A percentile compares a stretch with the other conserved stretches of the same genome.
Evolutionary conservation across 768 basidiomycete species (phyloP).

Genomic region (Termitomyces sp.): DNA sequence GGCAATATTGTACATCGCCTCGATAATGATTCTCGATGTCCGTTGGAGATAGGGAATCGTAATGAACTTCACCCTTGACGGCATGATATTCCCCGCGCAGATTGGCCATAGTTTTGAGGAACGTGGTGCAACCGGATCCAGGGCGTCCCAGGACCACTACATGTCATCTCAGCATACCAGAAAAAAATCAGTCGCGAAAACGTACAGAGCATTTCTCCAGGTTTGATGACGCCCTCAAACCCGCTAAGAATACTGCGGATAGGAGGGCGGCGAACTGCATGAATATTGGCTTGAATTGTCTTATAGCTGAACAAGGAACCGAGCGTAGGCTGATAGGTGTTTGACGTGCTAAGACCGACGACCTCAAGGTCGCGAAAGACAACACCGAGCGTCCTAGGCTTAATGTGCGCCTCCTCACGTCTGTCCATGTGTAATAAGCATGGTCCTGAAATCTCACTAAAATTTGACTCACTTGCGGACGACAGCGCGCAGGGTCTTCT

Average conservation of each 20-base stretch:
- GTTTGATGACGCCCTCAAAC: slow-evolving; percentile 61
- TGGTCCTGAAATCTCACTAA: not conserved
- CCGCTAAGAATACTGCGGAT: slow-evolving; percentile 58
- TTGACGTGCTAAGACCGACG: slow-evolving; percentile 40
- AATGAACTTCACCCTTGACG: slow-evolving; percentile 70
- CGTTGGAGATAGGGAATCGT: slow-evolving; percentile 68
- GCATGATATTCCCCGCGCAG: slow-evolving; percentile 62
- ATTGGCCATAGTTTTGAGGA: slow-evolving; percentile 81
- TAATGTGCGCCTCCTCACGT: slow-evolving; percentile 14
- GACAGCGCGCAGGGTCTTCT: slow-evolving; percentile 25
- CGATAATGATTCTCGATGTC: slow-evolving; percentile 63
- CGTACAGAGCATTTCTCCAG: slow-evolving; percentile 77
- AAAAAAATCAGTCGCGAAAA: slow-evolving; percentile 9
- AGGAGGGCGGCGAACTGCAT: slow-evolving; percentile 52
- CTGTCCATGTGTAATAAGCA: not conserved
- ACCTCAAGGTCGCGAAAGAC: slow-evolving; percentile 50
- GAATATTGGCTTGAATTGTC: slow-evolving; percentile 34
- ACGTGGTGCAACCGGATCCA: slow-evolving; percentile 82
- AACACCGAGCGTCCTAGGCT: slow-evolving; percentile 42
- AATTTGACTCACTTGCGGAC: slow-evolving; percentile 19
- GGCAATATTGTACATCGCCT: slow-evolving; percentile 78
- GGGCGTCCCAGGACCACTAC: slow-evolving; percentile 83
- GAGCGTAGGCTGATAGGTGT: slow-evolving; percentile 46
- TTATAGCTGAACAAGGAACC: slow-evolving; percentile 48
- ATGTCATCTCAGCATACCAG: not conserved